phyloP scores from a whole-genome alignment of 441 rosid species.

The Populus hybrid region DNA sequence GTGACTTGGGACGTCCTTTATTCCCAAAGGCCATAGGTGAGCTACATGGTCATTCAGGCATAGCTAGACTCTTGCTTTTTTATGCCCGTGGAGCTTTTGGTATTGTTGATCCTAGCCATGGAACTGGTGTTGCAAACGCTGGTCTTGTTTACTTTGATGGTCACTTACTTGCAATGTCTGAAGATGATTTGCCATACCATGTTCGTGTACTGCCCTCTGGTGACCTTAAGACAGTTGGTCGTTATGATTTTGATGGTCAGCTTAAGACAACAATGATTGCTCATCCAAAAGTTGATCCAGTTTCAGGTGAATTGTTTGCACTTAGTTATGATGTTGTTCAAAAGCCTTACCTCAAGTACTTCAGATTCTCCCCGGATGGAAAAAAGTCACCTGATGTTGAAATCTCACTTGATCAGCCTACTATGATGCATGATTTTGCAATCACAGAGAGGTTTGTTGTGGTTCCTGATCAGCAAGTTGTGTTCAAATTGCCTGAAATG shows the following conservation, averaged over 20 bases:
- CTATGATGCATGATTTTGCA: conserved; percentile 87
- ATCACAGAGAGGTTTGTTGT: conserved; percentile 72
- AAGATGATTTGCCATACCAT: conserved; percentile 79
- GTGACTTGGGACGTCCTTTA: conserved; percentile 49
- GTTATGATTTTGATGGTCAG: conserved; percentile 58
- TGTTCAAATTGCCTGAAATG: conserved; percentile 73
- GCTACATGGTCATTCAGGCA: conserved; percentile 73
- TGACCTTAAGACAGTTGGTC: conserved; percentile 66
- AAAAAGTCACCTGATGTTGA: conserved; percentile 63
- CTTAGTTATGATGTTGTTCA: conserved; percentile 65
- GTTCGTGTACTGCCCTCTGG: conserved; percentile 51
- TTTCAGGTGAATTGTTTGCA: conserved; percentile 54
- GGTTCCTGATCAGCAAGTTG: conserved; percentile 87
- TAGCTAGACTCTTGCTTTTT: conserved; percentile 66
- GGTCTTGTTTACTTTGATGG: conserved; percentile 68
- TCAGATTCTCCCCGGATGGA: conserved; percentile 46
- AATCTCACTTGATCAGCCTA: conserved; percentile 52
- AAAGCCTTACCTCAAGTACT: conserved; percentile 67
- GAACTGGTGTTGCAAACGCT: conserved; percentile 82
- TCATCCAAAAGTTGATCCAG: conserved; percentile 81
- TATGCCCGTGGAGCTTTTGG: conserved; percentile 57
- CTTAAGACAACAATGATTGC: conserved; percentile 68
- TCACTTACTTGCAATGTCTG: conserved; percentile 77
- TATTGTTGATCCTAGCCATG: conserved; percentile 51
- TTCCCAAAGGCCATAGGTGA: conserved; percentile 87